phyloP scores from a whole-genome alignment of 73 alveolate genomes.

The Symbiodinium natans region DNA sequence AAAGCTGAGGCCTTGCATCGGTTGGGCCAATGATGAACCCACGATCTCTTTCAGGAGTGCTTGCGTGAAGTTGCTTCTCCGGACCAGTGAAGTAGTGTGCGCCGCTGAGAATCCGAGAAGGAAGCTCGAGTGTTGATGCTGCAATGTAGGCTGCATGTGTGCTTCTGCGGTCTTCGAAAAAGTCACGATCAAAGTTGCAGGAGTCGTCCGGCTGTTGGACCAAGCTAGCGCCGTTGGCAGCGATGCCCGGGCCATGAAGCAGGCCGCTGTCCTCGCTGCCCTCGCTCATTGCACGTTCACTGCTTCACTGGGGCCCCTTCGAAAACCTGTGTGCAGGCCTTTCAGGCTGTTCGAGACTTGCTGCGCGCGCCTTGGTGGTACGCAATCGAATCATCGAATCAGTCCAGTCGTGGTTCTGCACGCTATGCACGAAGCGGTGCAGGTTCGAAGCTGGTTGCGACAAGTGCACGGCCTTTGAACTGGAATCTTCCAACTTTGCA shows the following conservation, averaged over 20 bases:
- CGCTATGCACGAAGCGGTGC: too few relatives aligned
- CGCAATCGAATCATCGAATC: too few relatives aligned
- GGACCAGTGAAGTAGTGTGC: not conserved
- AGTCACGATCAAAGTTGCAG: too few relatives aligned
- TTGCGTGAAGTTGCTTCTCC: too few relatives aligned
- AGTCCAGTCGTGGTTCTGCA: too few relatives aligned
- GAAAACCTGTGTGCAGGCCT: too few relatives aligned
- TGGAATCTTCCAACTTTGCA: not conserved
- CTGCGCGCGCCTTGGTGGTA: not conserved
- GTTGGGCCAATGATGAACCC: not conserved
- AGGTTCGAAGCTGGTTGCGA: slow-evolving; percentile 9
- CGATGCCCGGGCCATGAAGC: not conserved
- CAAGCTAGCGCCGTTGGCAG: not conserved
- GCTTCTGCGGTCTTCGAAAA: too few relatives aligned
- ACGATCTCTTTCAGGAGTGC: not conserved
- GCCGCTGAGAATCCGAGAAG: not conserved
- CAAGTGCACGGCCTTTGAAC: not conserved
- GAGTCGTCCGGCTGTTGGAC: not conserved
- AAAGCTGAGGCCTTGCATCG: not conserved
- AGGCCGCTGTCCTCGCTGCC: not conserved
- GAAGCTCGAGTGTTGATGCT: too few relatives aligned
- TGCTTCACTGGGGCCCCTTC: too few relatives aligned
- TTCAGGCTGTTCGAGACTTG: not conserved
- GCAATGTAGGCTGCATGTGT: too few relatives aligned
- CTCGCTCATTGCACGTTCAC: too few relatives aligned